Evolutionary conservation across 768 basidiomycete species (phyloP).

Genomic region (Saitozyma sp.): DNA sequence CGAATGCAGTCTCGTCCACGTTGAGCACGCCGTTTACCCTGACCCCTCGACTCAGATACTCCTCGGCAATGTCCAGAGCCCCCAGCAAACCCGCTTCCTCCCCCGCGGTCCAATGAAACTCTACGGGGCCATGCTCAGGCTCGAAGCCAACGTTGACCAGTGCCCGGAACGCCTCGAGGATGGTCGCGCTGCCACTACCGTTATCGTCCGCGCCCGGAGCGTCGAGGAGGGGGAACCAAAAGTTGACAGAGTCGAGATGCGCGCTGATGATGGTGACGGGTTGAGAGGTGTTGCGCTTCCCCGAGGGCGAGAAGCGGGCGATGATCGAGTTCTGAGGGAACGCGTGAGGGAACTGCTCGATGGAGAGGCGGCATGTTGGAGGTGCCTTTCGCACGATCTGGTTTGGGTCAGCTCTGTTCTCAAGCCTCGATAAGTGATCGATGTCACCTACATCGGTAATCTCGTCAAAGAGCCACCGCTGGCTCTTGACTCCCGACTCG

Average conservation of each 20-base stretch:
- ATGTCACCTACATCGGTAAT: slow-evolving; percentile 11
- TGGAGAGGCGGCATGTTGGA: slow-evolving; percentile 16
- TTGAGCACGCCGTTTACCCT: slow-evolving; percentile 79
- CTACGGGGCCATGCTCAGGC: slow-evolving; percentile 47
- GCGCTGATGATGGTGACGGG: slow-evolving; percentile 47
- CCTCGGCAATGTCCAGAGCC: slow-evolving; percentile 77
- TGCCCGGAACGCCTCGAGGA: slow-evolving; percentile 47
- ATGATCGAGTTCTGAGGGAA: slow-evolving; percentile 51
- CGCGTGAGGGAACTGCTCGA: slow-evolving; percentile 29
- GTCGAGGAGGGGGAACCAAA: slow-evolving; percentile 51
- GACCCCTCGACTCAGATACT: slow-evolving; percentile 63
- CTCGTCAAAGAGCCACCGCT: slow-evolving; percentile 26
- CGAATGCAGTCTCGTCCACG: slow-evolving; percentile 54
- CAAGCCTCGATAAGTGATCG: too few species aligned
- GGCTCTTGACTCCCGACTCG: slow-evolving; percentile 13
- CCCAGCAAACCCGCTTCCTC: slow-evolving; percentile 58
- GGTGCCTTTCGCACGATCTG: slow-evolving; percentile 25
- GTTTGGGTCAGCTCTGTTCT: background rate
- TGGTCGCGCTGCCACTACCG: slow-evolving; percentile 45
- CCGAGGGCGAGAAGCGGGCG: slow-evolving; percentile 39
- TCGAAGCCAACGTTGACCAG: slow-evolving; percentile 39
- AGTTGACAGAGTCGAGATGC: slow-evolving; percentile 53
- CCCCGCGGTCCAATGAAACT: slow-evolving; percentile 52
- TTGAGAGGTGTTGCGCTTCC: slow-evolving; percentile 13
- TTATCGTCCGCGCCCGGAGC: slow-evolving; percentile 55